A percentile compares a stretch with the other conserved stretches of the same genome.
Conservation (phyloP, 2,329 filamentous ascomycete species). For the Colletotrichum viniferum region DNA sequence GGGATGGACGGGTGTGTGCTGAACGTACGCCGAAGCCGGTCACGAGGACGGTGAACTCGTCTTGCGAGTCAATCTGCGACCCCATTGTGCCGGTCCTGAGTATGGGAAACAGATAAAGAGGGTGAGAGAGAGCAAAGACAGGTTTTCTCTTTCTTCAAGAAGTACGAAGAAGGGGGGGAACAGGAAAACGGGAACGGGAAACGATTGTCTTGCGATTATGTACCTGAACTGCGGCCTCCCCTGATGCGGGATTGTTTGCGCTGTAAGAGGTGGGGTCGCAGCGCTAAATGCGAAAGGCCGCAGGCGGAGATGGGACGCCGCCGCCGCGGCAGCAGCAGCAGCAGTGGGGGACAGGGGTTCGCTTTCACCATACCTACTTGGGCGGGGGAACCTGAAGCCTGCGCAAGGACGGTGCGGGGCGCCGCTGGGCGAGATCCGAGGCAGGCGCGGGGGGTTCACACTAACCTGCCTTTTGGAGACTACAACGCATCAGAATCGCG, state of each 20-base stretch:
- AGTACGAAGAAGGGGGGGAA: neutral
- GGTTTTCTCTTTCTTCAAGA: neutral
- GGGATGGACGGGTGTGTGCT: neutral
- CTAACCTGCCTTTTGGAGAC: neutral
- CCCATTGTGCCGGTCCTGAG: conserved; percentile 31
- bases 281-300: neutral
- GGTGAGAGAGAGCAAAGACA: neutral
- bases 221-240: neutral
- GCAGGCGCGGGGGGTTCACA: neutral
- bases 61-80: conserved; percentile 37
- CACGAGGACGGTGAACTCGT: conserved; percentile 63
- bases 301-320: neutral
- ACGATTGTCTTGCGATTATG: neutral
- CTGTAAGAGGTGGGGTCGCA: conserved; percentile 1
- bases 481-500: neutral
- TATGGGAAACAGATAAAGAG: too few species aligned
- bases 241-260: neutral
- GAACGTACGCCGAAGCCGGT: conserved; percentile 64
- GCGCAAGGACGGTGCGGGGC: neutral
- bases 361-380: neutral
- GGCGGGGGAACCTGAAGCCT: neutral
- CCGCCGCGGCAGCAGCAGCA: neutral
- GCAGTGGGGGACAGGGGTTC: neutral
- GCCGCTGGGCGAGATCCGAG: neutral
- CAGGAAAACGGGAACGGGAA: neutral